Percentiles rank a stretch among this genome's conserved stretches.
phyloP scores from a whole-genome alignment of 2,329 filamentous ascomycete genomes.

The Venturia asperata region DNA sequence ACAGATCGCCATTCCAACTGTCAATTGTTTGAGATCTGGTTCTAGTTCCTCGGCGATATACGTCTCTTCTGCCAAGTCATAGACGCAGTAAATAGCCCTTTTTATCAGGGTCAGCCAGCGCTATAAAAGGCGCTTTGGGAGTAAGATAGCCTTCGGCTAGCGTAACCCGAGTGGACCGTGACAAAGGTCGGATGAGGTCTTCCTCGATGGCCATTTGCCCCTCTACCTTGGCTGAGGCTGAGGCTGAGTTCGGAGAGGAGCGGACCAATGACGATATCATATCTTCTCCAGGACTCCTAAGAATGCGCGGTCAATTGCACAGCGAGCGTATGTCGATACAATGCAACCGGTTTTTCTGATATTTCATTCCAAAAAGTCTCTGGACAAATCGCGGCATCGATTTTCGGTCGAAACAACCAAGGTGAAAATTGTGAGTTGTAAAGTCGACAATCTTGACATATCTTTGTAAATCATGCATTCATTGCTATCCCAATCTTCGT shows the following conservation, averaged over 20 bases:
- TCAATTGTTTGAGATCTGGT: not conserved
- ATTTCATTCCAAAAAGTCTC: too few species aligned
- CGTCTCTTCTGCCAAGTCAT: not conserved
- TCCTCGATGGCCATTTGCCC: not conserved
- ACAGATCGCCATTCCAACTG: not conserved
- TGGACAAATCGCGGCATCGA: not conserved
- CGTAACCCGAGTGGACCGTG: not conserved
- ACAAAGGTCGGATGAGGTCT: not conserved
- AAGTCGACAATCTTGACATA: not conserved
- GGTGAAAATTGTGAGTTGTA: not conserved
- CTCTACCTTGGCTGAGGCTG: not conserved
- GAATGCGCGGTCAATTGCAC: not conserved
- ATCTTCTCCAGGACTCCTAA: not conserved
- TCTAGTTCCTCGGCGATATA: not conserved
- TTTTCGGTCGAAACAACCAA: not conserved
- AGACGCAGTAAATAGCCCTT: not conserved
- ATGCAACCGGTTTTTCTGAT: too few species aligned
- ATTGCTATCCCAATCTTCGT: not conserved
- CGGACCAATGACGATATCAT: not conserved
- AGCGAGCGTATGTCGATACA: too few species aligned
- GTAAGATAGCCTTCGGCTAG: not conserved
- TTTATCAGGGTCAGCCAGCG: not conserved
- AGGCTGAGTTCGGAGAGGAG: not conserved
- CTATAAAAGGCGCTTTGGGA: not conserved
- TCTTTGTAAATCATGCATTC: not conserved